Conservation (phyloP, 116 monocot species). For the Phalaenopsis hybrid region DNA sequence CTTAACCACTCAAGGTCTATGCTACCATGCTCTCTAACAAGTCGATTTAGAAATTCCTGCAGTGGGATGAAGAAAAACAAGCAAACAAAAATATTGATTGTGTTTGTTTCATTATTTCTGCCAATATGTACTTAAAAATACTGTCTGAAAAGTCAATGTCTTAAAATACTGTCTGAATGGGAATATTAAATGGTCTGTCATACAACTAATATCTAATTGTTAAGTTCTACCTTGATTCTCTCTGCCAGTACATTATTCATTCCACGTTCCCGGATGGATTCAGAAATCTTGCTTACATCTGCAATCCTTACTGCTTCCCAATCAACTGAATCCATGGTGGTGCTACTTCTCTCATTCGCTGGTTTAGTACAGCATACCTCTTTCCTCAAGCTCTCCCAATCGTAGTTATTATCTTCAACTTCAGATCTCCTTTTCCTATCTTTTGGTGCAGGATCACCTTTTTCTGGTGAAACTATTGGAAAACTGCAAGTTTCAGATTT, state of each 20-base stretch:
- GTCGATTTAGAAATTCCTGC: slow-evolving; percentile 73
- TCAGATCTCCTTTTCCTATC: not conserved
- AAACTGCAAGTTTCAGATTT: not conserved
- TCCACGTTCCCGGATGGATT: slow-evolving; percentile 55
- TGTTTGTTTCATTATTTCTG: not conserved
- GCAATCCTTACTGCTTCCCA: slow-evolving; percentile 57
- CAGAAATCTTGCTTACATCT: slow-evolving; percentile 34
- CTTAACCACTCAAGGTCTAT: slow-evolving; percentile 95
- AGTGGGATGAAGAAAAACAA: slow-evolving; percentile 5
- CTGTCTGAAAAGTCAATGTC: not conserved
- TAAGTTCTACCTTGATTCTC: slow-evolving; percentile 47
- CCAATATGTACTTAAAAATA: not conserved
- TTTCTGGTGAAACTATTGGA: slow-evolving; percentile 8
- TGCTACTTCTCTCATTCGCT: slow-evolving; percentile 27
- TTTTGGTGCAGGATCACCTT: not conserved
- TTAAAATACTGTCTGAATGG: no score
- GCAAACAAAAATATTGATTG: not conserved
- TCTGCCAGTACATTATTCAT: slow-evolving; percentile 57
- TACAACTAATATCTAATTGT: not conserved
- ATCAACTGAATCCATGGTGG: slow-evolving; percentile 44
- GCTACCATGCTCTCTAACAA: slow-evolving; percentile 83
- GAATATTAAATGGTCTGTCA: not conserved
- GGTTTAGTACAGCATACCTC: slow-evolving; percentile 15
- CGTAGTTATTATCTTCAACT: slow-evolving; percentile 21
- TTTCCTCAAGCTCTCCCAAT: slow-evolving; percentile 62